phyloP scores from a whole-genome alignment of 2,329 filamentous ascomycete genomes.

The Gremmenia infestans region DNA sequence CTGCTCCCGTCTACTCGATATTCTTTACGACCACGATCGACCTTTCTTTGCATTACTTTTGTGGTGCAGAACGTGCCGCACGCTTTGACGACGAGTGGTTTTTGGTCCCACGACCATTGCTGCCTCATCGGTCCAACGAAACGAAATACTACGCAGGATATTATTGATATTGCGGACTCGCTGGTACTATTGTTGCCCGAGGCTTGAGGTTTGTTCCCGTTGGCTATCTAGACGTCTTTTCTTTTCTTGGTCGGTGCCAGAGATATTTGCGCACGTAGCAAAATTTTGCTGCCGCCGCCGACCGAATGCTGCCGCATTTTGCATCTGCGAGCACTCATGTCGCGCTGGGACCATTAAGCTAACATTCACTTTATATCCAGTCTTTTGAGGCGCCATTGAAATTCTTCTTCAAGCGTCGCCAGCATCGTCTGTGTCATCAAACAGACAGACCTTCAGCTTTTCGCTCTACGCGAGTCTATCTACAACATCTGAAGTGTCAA shows the following conservation, averaged over 20 bases:
- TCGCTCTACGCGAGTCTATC: slow-evolving; percentile 23
- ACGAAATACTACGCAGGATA: slow-evolving; percentile 12
- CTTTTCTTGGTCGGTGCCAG: slow-evolving; percentile 6
- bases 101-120: slow-evolving; percentile 15
- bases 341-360: slow-evolving; percentile 13
- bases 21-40: slow-evolving; percentile 2
- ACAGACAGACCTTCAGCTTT: slow-evolving; percentile 15
- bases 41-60: background rate
- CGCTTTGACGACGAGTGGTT: slow-evolving; percentile 7
- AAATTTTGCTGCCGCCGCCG: slow-evolving; percentile 7
- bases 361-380: slow-evolving; percentile 15
- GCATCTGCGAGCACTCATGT: slow-evolving; percentile 5
- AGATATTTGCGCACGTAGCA: slow-evolving; percentile 16
- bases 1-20: slow-evolving; percentile 3
- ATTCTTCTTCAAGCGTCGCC: slow-evolving; percentile 18
- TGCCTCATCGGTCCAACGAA: slow-evolving; percentile 2
- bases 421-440: slow-evolving; percentile 26
- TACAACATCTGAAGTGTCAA: slow-evolving; percentile 13
- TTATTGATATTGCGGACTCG: slow-evolving; percentile 4
- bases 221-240: slow-evolving; percentile 2
- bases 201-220: slow-evolving; percentile 17
- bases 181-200: slow-evolving; percentile 11
- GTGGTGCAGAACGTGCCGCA: slow-evolving; percentile 18
- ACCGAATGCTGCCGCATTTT: slow-evolving; percentile 3
- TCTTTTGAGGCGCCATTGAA: slow-evolving; percentile 5